Base-by-base conservation (phyloP, 169 alveolate genomes). In the Amoebophrya sp. region DNA sequence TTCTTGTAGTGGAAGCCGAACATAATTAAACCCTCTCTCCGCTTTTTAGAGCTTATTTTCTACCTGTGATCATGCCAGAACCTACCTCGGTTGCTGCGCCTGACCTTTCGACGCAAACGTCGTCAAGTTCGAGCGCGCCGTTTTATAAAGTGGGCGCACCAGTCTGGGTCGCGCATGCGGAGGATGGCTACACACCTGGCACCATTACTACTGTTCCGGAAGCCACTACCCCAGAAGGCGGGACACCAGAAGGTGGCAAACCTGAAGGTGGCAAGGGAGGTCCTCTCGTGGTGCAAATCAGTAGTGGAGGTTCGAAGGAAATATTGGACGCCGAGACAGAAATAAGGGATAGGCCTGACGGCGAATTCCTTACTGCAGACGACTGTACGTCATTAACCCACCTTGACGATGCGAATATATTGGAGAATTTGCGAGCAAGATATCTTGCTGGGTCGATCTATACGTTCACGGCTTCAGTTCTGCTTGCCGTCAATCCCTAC, bases 401-500 rank as follows among this genome's bases (percentile, higher is more conserved):
- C 41, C 29, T 90, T 0, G 92, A 90, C 78, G 92, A 90, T 26
- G 95, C 95, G 38, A 93, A 93, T 92, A 93, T 93, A 26, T 91
- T 93, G 40, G 94, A 93, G 34, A 93, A 93, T 65, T 54, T 93
- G 90, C 78, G 94, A 6, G 26, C 10, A 18, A 95, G 40, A 39
- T 93, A 90, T 54, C 41, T 89, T 0, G 39, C 41, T 39, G 94
- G 93, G 18, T 90, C 78, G 78, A 92, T 93, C 14, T 93, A 93
- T 65, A 93, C 95, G 36, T 90, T 91, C 47, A 92, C 94, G 0
- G 89, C 94, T 14, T 93, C 92, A 40, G 94, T 93, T 47, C 90
- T 93, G 40, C 90, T 93, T 54, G 95, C 95, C 26, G 89, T 93
- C 92, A 93, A 93, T 77, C 95, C 95, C 0, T 93, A 93, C 78